Evolutionary conservation across 768 basidiomycete genomes (phyloP).

Genomic region (Termitomyces heimii): DNA sequence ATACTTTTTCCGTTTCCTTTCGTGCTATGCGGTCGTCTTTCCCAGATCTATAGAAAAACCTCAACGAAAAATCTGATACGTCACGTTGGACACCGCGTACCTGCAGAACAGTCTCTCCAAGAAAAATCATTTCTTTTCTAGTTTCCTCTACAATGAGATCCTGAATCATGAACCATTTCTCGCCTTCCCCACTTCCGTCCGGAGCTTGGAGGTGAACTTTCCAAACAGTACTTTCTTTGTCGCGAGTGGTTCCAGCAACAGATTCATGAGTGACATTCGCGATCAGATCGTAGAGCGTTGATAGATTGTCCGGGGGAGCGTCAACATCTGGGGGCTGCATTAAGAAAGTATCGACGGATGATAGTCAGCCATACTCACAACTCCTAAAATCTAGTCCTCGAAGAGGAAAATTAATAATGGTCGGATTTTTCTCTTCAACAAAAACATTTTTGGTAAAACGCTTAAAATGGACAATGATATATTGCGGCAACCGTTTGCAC

Average conservation of each 20-base stretch:
- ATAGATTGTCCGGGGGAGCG: conserved; percentile 47
- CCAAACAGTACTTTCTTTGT: conserved; percentile 90
- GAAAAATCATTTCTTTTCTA: conserved; percentile 95
- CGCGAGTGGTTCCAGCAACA: conserved; percentile 90
- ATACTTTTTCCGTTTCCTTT: conserved; percentile 21
- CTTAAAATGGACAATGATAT: conserved; percentile 93
- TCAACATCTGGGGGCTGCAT: conserved; percentile 62
- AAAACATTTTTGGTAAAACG: conserved; percentile 95
- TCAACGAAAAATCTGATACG: conserved; percentile 9
- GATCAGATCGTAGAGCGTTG: conserved; percentile 87
- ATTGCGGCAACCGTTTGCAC: conserved; percentile 82
- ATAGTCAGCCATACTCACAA: conserved; percentile 50
- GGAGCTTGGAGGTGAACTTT: conserved; percentile 82
- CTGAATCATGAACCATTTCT: conserved; percentile 96
- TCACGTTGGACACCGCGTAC: conserved; percentile 31
- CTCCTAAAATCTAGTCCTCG: conserved; percentile 89
- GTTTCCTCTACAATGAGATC: conserved; percentile 96
- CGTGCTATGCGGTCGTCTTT: conserved; percentile 35
- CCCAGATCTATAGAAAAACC: conserved; percentile 48
- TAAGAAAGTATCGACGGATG: conserved; percentile 17
- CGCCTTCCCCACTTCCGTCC: conserved; percentile 71
- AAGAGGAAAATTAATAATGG: conserved; percentile 95
- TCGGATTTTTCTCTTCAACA: conserved; percentile 98
- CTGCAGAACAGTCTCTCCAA: conserved; percentile 96
- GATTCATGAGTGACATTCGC: conserved; percentile 96